Base-by-base conservation (phyloP, 2,329 filamentous ascomycete genomes). In the Tolypocladium ovalisporum region DNA sequence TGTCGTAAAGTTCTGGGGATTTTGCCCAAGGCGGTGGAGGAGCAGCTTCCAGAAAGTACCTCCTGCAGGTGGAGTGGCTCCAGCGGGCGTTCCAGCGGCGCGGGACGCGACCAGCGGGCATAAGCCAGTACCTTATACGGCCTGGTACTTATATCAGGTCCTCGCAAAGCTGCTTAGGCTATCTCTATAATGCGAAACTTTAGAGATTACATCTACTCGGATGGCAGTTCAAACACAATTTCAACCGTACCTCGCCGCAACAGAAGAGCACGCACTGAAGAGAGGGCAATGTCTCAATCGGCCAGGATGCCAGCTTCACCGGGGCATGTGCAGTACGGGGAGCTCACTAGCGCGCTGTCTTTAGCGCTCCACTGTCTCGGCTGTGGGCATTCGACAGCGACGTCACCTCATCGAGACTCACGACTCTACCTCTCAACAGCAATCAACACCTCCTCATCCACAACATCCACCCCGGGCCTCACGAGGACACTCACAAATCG, bases 1-100 rank as follows among this genome's bases (percentile, higher is more conserved):
- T 9, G 24, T 24, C 3, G 36, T 17, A 15, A 4, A 5, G 15
- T 47, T 52, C 51, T 51, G 53, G 51, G 54, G 58, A 54, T 57
- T 57, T 60, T 66, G 64, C 59, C 58, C 2, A 59, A 53, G 52
- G 57, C 57, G 57, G 56, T 54, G 56, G 52, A 19, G 17, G 15
- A 27, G 47, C n/a, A n/a, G n/a, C n/a, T n/a, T n/a, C n/a, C n/a
- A n/a, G n/a, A n/a, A n/a, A n/a, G n/a, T n/a, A 49, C 8, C 24
- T 44, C 40, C n/a, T 24, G 17, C 19, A 8, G 47, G n/a, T 29
- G 24, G 24, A 15, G 17, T n/a, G 47, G 17, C 47, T 51, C 17
- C 10, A 51, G 47, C 29, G 47, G 27, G 17, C 10, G 17, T 7
- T 7, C n/a, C 27, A 19, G 27, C 27, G 15, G 42, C 42, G 10